Base-by-base conservation (phyloP, 2,329 filamentous ascomycete genomes). In the Rhinocladiella similis region DNA sequence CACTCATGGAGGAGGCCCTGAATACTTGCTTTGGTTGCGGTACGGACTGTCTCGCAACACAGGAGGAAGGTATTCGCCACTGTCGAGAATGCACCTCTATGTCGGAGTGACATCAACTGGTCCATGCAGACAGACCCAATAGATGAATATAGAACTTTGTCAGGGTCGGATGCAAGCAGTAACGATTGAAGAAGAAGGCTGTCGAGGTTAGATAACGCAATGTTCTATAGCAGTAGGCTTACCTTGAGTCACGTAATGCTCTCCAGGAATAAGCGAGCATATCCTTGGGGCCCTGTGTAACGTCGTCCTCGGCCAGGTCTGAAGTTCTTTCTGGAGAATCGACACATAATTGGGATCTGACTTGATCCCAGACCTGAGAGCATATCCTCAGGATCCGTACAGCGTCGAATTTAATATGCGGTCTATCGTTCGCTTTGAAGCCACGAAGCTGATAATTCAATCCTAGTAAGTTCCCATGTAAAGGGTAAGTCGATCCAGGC, bases 241-340 rank as follows among this genome's bases (percentile, higher is more conserved):
- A 91, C 88, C 90, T 96, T 20, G 92, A 90, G 73, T 99, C 94
- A 60, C 96, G 93, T n/a, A 97, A 80, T 5, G 91, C 90, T 65
- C 94, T 85, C 82, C 96, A 99, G 60, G 91, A 96, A 71, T 94
- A 99, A 63, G 93, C 97, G 46, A 99, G 74, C 16, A 96, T 81
- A 65, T 95, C 91, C 68, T 97, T 97, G 0, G 91, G 79, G 1
- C 86, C 88, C 33, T 88, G 86, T 51, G 89, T 84, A n/a, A 90
- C 71, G 22, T 93, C 89, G 50, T 92, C 85, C 0, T 87, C 65
- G 50, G 79, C 65, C 56, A 80, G 65, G 69, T 82, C 76, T 0
- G 69, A 77, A 70, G 94, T 87, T 0, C 93, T 93, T 73, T 99
- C 94, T 0, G 95, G 94, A 1, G 94, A 96, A 72, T 97, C 94